Evolutionary conservation across 2,329 filamentous ascomycete genomes (phyloP).

Genomic region (Exophiala xenobiotica): DNA sequence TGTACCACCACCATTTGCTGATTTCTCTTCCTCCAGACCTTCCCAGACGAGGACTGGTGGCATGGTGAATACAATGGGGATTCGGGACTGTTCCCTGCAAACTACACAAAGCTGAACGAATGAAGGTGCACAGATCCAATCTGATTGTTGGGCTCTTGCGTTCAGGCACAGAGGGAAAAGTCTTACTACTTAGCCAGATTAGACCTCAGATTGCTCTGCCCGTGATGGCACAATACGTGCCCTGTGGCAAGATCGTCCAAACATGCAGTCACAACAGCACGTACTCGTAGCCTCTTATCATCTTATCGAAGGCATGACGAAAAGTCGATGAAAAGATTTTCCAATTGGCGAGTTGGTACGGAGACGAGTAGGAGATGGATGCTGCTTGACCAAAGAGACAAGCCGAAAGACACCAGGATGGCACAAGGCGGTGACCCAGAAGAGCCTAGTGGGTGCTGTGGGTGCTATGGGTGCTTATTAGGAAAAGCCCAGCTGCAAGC

Average conservation of each 20-base stretch:
- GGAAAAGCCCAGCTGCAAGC: background rate
- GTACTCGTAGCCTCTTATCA: too few relatives aligned
- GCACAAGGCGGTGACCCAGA: background rate
- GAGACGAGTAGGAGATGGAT: too few relatives aligned
- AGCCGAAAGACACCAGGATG: background rate
- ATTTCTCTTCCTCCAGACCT: constrained; percentile 60
- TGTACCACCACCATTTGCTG: background rate
- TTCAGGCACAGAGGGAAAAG: background rate
- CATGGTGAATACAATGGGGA: constrained; percentile 79
- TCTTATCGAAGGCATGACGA: too few relatives aligned
- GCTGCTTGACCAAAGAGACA: too few relatives aligned
- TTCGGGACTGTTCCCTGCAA: constrained; percentile 74
- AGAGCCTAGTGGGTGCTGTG: background rate
- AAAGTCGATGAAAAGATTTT: too few relatives aligned
- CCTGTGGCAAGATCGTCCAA: too few relatives aligned
- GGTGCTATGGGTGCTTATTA: too few relatives aligned
- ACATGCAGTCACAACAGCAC: too few relatives aligned
- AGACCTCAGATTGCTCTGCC: too few relatives aligned
- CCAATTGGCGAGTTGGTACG: too few relatives aligned
- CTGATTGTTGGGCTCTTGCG: background rate
- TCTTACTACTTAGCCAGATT: background rate
- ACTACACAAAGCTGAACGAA: constrained; percentile 48
- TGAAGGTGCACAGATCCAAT: constrained; percentile 23
- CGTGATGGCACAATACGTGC: too few relatives aligned
- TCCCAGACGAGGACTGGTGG: constrained; percentile 99